Evolutionary conservation across 768 basidiomycete species (phyloP).

Genomic region (Mycena filopes): DNA sequence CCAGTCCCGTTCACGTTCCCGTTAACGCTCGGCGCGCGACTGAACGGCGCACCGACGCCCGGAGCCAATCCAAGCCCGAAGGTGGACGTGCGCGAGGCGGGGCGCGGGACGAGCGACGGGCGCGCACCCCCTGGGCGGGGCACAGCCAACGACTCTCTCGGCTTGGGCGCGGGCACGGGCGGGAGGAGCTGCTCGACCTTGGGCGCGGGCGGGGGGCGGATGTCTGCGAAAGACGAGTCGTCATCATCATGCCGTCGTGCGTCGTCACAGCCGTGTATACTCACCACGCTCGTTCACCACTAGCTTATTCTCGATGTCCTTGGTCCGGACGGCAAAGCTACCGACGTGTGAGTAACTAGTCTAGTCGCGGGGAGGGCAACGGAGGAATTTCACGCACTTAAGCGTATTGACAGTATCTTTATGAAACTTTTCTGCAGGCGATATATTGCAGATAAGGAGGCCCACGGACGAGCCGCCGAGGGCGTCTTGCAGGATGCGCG

Average conservation of each 20-base stretch:
- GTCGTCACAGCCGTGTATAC: conserved; percentile 28
- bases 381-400: conserved; percentile 72
- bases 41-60: not conserved
- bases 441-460: conserved; percentile 87
- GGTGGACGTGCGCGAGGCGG: conserved; percentile 18
- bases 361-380: not conserved
- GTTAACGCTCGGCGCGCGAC: not conserved
- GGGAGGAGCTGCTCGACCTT: conserved; percentile 17
- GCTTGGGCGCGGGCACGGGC: not conserved
- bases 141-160: not conserved
- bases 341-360: conserved; percentile 10
- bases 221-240: conserved; percentile 53
- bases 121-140: not conserved
- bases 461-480: conserved; percentile 85
- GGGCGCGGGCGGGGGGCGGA: conserved; percentile 50
- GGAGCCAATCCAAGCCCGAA: conserved; percentile 10
- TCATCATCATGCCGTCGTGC: conserved; percentile 1
- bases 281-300: conserved; percentile 81
- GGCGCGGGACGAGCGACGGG: conserved; percentile 28
- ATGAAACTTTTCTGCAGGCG: conserved; percentile 83
- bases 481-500: conserved; percentile 89
- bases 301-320: conserved; percentile 87
- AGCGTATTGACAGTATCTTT: conserved; percentile 92
- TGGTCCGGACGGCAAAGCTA: conserved; percentile 84
- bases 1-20: conserved; percentile 15